Base-by-base conservation (phyloP, 257 asterid species). In the Forsythia suspensa region DNA sequence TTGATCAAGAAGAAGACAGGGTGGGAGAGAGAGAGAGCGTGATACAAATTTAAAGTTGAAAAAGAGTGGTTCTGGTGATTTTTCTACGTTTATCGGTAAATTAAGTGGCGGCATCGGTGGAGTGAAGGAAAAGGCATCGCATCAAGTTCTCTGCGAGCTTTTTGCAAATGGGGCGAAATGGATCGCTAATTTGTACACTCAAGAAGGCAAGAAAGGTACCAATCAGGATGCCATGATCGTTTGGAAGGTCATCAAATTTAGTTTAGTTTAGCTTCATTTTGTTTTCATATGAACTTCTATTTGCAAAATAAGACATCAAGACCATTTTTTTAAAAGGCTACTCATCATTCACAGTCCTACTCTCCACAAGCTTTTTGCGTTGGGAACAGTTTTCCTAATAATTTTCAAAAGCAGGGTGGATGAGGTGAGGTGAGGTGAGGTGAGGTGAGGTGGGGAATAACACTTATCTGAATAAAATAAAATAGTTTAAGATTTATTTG, bases 121-220 rank as follows among this genome's bases (percentile, higher is more conserved):
- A 3, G n/a, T 13, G 57, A n/a, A 48, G 57, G 57, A 48, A n/a
- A 48, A n/a, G 57, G 57, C 57, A 48, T n/a, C 13, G 12, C 57
- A 48, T 48, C 77, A 18, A 79, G 85, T 86, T 74, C 97, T 92
- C 0, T 97, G 98, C 18, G 89, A 95, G 88, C 74, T 91, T 77
- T 80, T 89, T 34, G 85, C 89, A 7, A 93, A 92, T 85, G 99
- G 98, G 72, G 85, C 97, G 4, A 80, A 89, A 74, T 78, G 82
- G 71, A 59, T 90, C 81, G 88, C 97, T 34, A 81, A 97, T 80
- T 84, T 93, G 85, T 87, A 89, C 87, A 95, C 97, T 73, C 99
- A 95, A 80, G 98, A 95, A 80, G 99, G 99, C 77, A 95, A 90
- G 88, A 95, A 95, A 80, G 97, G 99, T 51, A 87, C 98, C 36